Evolutionary conservation across 495 filamentous ascomycete genomes (phyloP), one percentile per base, ranked within the genome.

Genomic region (Clavariopsis aquatica): DNA sequence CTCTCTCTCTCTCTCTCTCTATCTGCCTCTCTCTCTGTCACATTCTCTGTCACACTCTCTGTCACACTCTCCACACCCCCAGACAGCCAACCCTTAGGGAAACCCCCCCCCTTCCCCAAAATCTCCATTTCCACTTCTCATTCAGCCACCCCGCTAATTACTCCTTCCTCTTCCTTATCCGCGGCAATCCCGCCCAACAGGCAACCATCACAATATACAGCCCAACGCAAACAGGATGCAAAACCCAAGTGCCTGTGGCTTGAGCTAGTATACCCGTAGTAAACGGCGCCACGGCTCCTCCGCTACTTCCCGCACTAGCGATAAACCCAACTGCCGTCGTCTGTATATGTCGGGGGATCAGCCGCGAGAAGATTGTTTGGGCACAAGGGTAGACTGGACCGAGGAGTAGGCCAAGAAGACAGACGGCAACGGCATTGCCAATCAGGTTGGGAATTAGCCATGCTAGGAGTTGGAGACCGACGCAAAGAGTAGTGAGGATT

Each of bases 341-440:
- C 68, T 87, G 87, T 61, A 92, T 78, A 55, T 80, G 77, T 17
- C 81, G 79, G 2, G 82, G 81, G 45, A 94, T 78, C 15, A 85
- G 77, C 58, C 81, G 77, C 38, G 83, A 83, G 65, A 92, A 86
- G 0, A 92, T 80, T 1, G 82, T 82, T 22, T 84, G 85, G 1
- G 86, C 85, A 66, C 86, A 91, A 0, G 90, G 89, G 62, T 90
- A 87, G 1, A 93, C 80, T 0, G 91, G 90, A 0, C 92, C 91
- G 12, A 95, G 76, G n/a, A 93, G 72, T 36, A 93, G 76, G 3
- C 91, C 91, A 24, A 93, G 76, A n/a, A 93, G 74, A 3, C 84
- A 75, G 1, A 93, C 84, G 9, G 87, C 83, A 12, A 92, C 73
- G 51, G 67, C 57, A 20, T 69, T 59, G 19, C 66, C 63, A 49